Evolutionary conservation across 176 grass and related monocot species (phyloP), one percentile per base, ranked within the genome.

Genomic region (Avena sativa): DNA sequence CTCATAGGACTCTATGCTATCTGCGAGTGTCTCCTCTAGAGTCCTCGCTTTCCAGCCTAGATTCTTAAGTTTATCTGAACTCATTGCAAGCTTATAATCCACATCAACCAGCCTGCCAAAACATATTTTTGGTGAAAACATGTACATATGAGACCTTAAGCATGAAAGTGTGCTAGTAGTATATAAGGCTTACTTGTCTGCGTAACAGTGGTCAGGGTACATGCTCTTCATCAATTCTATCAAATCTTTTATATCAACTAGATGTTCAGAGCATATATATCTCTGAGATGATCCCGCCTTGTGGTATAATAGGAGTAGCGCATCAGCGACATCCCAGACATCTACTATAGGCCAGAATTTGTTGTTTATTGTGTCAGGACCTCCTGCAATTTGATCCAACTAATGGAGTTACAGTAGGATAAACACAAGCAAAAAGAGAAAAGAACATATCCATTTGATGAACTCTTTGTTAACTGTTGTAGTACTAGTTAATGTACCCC

Each of bases 261-360:
- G 44, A 65, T 86, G 43, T 2, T 86, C 52, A 16, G 82, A 46
- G 12, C 90, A 92, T 14, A 94, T 79, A 62, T 88, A 83, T 64
- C 90, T 87, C 13, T 86, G 79, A 38, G 60, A 86, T 66, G 90
- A 73, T 49, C 71, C 79, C 2, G 56, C 51, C 12, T 86, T 83
- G 60, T 90, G 79, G 4, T 92, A 94, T 40, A 86, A 55, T 4
- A 94, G 55, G 60, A 92, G 74, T 62, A 92, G 48, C 62, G 90
- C 90, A 71, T 88, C 83, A 77, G 79, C 85, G 7, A 92, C 90
- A 15, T 94, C 90, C 2, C 90, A 82, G 19, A 84, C 90, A 80
- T 92, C 93, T 49, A 92, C 90, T 66, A 92, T 21, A 53, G 76
- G 69, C 16, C 32, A 71, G 20, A 71, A 49, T 23, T 70, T 51